Evolutionary conservation across 495 filamentous ascomycete species (phyloP), one percentile per base, ranked within the genome.

Genomic region (Evansstolkia leycettana): DNA sequence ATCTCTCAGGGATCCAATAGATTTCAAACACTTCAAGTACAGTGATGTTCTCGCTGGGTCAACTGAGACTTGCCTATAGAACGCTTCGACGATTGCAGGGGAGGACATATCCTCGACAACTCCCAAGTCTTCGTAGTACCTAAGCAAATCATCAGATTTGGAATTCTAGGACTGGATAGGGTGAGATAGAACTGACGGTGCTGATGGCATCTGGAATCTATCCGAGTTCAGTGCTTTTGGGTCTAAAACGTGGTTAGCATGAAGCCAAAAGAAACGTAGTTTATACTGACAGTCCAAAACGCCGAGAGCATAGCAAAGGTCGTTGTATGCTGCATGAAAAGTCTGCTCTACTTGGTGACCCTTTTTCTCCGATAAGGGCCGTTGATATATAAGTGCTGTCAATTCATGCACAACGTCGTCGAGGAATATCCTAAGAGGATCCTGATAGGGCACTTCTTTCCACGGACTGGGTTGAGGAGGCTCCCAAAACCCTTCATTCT

Each of bases 401-500:
- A 76, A 49, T 46, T 80, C 75, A 35, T 67, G 57, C 25, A 61
- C 51, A 5, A 67, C 56, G 51, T 80, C 69, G 34, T 80, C 72
- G 8, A 80, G 48, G 15, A 72, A 60, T 12, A 62, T 61, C 17
- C 62, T 65, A 2, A 56, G 32, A 10, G 51, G 49, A 40, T 74
- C 62, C 14, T 51, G 46, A 36, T 64, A 72, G 8, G 70, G 63
- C n/a, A 48, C 46, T 14, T 53, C 43, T 7, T 57, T 32, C 37
- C 48, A 50, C 12, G 50, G 19, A 15, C 53, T 54, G 5, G 63
- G 57, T 14, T 53, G 46, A 17, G 73, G 73, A 33, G 65, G 63
- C 18, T 61, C 47, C 67, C 60, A 76, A 40, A 45, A 50, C 9
- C 52, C 58, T 30, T 59, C 47, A 17, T 54, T 43, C 55, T 64